Conservation (phyloP, 768 basidiomycete genomes). For the Collybiopsis luxurians region DNA sequence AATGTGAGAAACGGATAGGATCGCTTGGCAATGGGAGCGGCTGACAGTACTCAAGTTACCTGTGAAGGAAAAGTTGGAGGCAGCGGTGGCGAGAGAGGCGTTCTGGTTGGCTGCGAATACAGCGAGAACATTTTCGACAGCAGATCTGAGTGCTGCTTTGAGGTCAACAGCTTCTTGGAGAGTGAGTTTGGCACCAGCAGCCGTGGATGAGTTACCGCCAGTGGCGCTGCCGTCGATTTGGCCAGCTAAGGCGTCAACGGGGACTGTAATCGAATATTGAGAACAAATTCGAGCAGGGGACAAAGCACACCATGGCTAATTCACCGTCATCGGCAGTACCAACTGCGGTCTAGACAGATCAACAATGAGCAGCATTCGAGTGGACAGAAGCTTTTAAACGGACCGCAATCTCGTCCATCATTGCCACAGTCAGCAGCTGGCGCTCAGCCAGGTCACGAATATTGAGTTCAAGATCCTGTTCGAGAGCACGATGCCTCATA, state of each 20-base stretch:
- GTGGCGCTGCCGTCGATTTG: conserved; percentile 16
- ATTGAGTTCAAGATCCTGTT: conserved; percentile 8
- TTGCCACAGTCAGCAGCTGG: conserved; percentile 17
- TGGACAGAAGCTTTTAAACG: neutral
- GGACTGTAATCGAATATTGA: conserved; percentile 15
- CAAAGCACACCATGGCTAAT: neutral
- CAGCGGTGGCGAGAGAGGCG: neutral
- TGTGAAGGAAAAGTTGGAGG: neutral
- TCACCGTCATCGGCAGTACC: conserved; percentile 20
- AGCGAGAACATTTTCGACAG: conserved; percentile 10
- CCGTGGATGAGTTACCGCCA: conserved; percentile 20
- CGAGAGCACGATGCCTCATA: conserved; percentile 9
- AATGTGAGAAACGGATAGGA: neutral
- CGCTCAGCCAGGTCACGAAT: conserved; percentile 13
- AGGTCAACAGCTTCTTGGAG: conserved; percentile 19
- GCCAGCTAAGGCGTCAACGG: conserved; percentile 21
- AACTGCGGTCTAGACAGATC: conserved; percentile 13
- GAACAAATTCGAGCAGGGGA: neutral
- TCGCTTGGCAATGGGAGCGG: neutral
- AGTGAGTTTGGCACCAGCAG: conserved; percentile 14
- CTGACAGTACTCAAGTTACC: conserved; percentile 11
- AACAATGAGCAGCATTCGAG: neutral
- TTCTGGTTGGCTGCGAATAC: conserved; percentile 4
- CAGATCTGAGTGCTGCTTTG: conserved; percentile 20
- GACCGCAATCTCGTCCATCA: conserved; percentile 20